Conservation (phyloP, 495 filamentous ascomycete genomes). For the Jackrogersella multiformis region DNA sequence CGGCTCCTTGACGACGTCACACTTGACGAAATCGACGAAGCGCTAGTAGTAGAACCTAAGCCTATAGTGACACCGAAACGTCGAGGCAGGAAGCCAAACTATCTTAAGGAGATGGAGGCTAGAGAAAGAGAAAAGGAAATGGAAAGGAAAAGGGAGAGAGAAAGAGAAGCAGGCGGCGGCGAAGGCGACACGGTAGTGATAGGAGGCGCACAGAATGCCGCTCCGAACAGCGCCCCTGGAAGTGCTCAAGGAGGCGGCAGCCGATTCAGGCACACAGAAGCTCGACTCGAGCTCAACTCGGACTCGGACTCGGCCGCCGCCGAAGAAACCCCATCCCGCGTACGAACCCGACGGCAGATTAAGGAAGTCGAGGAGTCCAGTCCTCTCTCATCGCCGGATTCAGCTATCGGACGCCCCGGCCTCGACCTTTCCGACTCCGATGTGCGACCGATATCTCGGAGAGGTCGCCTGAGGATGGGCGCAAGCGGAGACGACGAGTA, state of each 20-base stretch:
- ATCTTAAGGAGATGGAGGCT: conserved; percentile 19
- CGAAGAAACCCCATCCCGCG: conserved; percentile 36
- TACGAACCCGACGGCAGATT: conserved; percentile 25
- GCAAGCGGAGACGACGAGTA: conserved; percentile 41
- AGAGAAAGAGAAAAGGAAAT: conserved; percentile 7
- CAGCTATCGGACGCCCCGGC: conserved; percentile 17
- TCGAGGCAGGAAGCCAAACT: conserved; percentile 42
- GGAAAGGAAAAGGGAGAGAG: no score
- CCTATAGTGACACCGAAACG: conserved; percentile 30
- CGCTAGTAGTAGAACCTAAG: conserved; percentile 17
- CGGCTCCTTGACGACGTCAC: conserved; percentile 32
- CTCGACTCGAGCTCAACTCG: conserved; percentile 38
- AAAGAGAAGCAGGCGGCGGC: no score
- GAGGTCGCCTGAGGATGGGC: conserved; percentile 20
- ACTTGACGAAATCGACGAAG: conserved; percentile 27
- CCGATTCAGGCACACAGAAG: conserved; percentile 43
- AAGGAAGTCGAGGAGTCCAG: conserved; percentile 38
- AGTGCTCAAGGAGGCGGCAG: conserved; percentile 21
- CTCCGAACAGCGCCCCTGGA: conserved; percentile 11
- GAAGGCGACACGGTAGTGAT: conserved; percentile 25
- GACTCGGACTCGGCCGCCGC: conserved; percentile 29
- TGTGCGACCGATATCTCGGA: conserved; percentile 18
- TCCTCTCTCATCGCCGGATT: conserved; percentile 41
- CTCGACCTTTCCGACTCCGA: conserved; percentile 42
- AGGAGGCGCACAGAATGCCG: conserved; percentile 15